Evolutionary conservation across 73 alveolate genomes (phyloP), one percentile per base, ranked within the genome.

Genomic region (Paramecium caudatum): DNA sequence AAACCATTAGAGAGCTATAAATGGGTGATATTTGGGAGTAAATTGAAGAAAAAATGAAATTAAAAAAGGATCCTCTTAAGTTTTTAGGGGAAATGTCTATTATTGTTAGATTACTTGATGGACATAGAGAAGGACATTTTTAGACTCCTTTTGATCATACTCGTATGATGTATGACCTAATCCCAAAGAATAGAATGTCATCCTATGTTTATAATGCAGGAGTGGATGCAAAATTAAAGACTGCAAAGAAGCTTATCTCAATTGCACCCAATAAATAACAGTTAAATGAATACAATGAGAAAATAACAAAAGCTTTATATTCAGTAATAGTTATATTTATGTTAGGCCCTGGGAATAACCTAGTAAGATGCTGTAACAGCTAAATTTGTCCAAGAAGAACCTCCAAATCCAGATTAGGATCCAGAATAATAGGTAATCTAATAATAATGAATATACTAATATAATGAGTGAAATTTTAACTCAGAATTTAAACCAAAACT

Each of bases 101-200:
- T 15, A 92, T 94, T n/a, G 94, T 95, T 13, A 93, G 98, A 80
- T 47, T 95, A 17, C 82, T 94, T 12, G 98, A 95, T 94, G 94
- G 96, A 0, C 94, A 95, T 80, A 82, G 98, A 81, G 98, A 95
- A 80, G 98, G 98, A 1, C 98, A 95, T 32, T 94, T 82, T 43
- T 47, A 92, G 33, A 85, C 84, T 21, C 94, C 95, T 12, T 92
- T 92, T 83, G 98, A 95, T 46, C 91, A 69, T 70, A 63, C 93
- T 21, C 61, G 98, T 34, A 83, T 95, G 43, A 95, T 90, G 46
- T 90, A 91, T 48, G 84, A 86, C 2, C 93, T 68, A 49, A 46
- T 95, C 85, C 97, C 98, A 1, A 47, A 94, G 61, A 96, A 93
- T 63, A 61, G 88, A 61, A 4, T 86, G 4, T 70, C 90, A 17